phyloP scores from a whole-genome alignment of 2,329 filamentous ascomycete genomes.

The Aspergillus pseudoglaucus region DNA sequence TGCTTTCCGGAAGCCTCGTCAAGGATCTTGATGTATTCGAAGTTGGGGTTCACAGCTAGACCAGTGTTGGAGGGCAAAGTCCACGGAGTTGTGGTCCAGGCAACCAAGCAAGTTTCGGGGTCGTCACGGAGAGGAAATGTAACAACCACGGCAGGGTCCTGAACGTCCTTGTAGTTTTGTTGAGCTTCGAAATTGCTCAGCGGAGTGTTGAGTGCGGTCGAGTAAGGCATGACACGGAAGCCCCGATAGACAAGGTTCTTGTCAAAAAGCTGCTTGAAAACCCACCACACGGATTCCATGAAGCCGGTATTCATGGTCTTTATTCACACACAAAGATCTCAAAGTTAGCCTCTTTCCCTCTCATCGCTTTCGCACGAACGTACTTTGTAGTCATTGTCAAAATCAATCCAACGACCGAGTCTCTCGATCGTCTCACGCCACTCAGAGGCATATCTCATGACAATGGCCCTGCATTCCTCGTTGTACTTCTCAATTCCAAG shows the following conservation, averaged over 20 bases:
- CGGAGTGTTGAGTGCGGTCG: conserved; percentile 79
- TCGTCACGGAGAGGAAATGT: conserved; percentile 78
- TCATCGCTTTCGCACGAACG: background rate
- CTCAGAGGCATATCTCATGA: conserved; percentile 82
- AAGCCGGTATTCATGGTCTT: conserved; percentile 89
- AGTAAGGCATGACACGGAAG: conserved; percentile 91
- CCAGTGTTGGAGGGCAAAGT: conserved; percentile 76
- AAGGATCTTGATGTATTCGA: conserved; percentile 79
- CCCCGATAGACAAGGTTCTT: conserved; percentile 86
- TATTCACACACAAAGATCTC: background rate
- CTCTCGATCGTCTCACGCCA: conserved; percentile 86
- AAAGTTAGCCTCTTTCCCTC: background rate
- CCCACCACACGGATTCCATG: conserved; percentile 97
- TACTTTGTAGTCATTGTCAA: conserved; percentile 94
- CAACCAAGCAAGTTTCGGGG: conserved; percentile 66
- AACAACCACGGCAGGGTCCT: conserved; percentile 83
- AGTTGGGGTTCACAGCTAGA: conserved; percentile 71
- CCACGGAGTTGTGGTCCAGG: conserved; percentile 89
- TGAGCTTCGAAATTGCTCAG: conserved; percentile 91
- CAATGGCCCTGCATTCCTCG: conserved; percentile 81
- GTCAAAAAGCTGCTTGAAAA: conserved; percentile 87
- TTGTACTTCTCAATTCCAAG: conserved; percentile 88
- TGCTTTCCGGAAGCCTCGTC: conserved; percentile 77
- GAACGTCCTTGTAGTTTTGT: conserved; percentile 90
- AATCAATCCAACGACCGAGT: conserved; percentile 92